Conservation (phyloP, 2,329 filamentous ascomycete genomes). For the Penicillium sp. region DNA sequence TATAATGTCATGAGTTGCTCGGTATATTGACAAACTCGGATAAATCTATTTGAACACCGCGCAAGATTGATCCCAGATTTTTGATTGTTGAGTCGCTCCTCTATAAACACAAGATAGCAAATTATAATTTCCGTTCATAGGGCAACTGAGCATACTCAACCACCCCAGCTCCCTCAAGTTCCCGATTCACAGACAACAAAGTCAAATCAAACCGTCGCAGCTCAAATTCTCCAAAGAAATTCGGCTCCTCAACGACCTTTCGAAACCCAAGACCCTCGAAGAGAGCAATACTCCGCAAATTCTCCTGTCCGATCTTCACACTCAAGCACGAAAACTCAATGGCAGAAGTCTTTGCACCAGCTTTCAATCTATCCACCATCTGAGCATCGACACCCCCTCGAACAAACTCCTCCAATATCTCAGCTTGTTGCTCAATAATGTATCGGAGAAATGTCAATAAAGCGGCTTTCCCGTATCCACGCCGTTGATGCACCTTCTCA, state of each 20-base stretch:
- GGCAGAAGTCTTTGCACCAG: conserved; percentile 5
- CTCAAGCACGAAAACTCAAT: conserved; percentile 43
- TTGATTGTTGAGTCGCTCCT: no score
- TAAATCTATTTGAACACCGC: no score
- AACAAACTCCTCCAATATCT: conserved; percentile 55
- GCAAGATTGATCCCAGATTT: no score
- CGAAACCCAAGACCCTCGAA: conserved; percentile 58
- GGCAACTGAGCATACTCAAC: conserved; percentile 35
- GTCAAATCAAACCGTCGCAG: conserved; percentile 40
- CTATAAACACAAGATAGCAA: no score
- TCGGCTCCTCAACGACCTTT: conserved; percentile 46
- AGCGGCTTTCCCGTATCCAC: conserved; percentile 60
- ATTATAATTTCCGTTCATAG: conserved; percentile 30
- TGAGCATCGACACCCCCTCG: conserved; percentile 10
- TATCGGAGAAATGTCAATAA: conserved; percentile 66
- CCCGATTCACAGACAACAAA: conserved; percentile 20
- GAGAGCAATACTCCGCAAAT: conserved; percentile 52
- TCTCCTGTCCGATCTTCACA: conserved; percentile 57
- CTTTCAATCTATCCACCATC: conserved; percentile 5
- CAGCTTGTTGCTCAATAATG: conserved; percentile 49
- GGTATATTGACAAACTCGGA: no score
- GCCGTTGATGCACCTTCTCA: conserved; percentile 49
- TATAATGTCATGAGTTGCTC: no score
- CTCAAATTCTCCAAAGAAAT: conserved; percentile 65
- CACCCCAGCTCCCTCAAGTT: conserved; percentile 31